Conservation (phyloP, 2,329 filamentous ascomycete genomes). For the Scedosporium aurantiacum region DNA sequence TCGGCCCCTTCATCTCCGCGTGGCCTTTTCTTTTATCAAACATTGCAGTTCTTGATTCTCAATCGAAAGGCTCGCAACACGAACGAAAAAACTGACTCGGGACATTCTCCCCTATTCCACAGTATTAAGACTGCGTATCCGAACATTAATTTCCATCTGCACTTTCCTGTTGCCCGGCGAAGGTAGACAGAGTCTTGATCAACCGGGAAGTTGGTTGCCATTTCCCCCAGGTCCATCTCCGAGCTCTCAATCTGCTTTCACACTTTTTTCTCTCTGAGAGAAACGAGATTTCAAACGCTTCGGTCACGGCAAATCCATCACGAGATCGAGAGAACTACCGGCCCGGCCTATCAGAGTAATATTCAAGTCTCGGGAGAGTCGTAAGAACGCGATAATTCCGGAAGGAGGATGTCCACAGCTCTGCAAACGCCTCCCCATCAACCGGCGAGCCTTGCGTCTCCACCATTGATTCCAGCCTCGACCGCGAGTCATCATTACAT, state of each 20-base stretch:
- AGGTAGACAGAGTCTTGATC: no score
- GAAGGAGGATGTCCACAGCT: slow-evolving; percentile 52
- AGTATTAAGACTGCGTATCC: not conserved
- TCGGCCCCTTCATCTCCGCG: not conserved
- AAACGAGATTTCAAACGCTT: not conserved
- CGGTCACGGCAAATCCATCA: not conserved
- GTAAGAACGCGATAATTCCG: slow-evolving; percentile 6
- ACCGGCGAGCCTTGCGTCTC: slow-evolving; percentile 35
- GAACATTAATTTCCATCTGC: not conserved
- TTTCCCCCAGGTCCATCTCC: not conserved
- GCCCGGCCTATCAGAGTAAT: not conserved
- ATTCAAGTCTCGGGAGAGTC: not conserved
- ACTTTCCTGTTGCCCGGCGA: not conserved
- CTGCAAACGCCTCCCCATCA: slow-evolving; percentile 50
- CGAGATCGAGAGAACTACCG: not conserved
- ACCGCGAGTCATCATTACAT: slow-evolving; percentile 40
- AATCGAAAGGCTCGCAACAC: not conserved
- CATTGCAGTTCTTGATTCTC: not conserved
- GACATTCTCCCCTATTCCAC: not conserved
- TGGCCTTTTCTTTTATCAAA: not conserved
- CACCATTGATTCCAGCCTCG: slow-evolving; percentile 35
- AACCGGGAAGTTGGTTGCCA: no score
- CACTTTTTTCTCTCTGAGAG: not conserved
- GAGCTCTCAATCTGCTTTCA: not conserved
- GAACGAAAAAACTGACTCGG: not conserved